Percentiles rank a stretch among this genome's conserved stretches.
These are phyloP conservation scores for Craterostigma plantagineum DNA, from an alignment of 257 asterid species.

Conservation along the genomic window DNA sequence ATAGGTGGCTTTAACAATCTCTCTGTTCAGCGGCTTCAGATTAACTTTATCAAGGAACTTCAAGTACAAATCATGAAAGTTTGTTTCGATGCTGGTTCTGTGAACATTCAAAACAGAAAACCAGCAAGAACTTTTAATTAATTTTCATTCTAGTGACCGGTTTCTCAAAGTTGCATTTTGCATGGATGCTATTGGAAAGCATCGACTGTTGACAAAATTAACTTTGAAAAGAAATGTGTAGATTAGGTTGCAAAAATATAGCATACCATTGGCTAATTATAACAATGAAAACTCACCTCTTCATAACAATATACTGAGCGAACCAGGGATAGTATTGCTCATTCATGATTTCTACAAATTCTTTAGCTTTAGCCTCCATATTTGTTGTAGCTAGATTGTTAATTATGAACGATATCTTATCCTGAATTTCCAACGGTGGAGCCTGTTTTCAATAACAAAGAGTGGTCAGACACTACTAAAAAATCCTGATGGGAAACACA, in stretches of 20 bases:
- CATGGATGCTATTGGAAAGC: neutral
- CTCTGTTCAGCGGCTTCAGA: constrained; percentile 57
- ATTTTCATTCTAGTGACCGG: neutral
- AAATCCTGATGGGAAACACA: neutral
- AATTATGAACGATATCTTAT: constrained; percentile 70
- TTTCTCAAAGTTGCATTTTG: neutral
- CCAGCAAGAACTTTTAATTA: constrained; percentile 2
- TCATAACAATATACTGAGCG: constrained; percentile 97
- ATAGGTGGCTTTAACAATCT: constrained; percentile 68
- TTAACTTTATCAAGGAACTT: constrained; percentile 85
- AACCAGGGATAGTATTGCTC: constrained; percentile 89
- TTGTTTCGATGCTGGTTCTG: constrained; percentile 98
- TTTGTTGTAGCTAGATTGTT: constrained; percentile 76
- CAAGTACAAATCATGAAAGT: constrained; percentile 91
- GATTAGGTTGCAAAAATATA: neutral
- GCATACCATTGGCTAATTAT: neutral
- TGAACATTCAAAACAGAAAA: constrained; percentile 5
- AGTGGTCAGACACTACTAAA: constrained; percentile 6
- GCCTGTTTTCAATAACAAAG: constrained; percentile 32
- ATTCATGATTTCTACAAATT: constrained; percentile 50
- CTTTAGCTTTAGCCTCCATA: constrained; percentile 84
- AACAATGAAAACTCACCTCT: constrained; percentile 36
- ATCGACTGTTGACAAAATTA: neutral
- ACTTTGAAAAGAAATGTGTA: neutral
- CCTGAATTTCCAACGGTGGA: constrained; percentile 87